Conservation (phyloP, 2,329 filamentous ascomycete species). For the Amphichorda felina region DNA sequence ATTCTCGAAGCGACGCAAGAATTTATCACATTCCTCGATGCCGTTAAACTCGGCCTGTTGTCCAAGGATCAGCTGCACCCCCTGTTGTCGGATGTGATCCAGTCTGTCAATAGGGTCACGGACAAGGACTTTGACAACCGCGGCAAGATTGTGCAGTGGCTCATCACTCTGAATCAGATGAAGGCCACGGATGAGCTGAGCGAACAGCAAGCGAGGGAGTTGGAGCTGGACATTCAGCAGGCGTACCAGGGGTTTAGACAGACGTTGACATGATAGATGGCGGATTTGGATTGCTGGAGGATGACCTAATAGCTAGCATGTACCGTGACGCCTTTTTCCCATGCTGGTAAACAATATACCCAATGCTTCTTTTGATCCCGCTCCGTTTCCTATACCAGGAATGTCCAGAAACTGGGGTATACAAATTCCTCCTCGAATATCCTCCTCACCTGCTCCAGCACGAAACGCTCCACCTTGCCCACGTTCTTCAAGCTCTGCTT, state of each 20-base stretch:
- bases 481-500: constrained; percentile 98
- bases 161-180: constrained; percentile 97
- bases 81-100: constrained; percentile 87
- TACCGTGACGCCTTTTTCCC: too few relatives aligned
- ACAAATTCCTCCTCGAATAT: constrained; percentile 99
- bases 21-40: constrained; percentile 96
- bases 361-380: not conserved
- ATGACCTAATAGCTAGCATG: too few relatives aligned
- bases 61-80: constrained; percentile 97
- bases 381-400: constrained; percentile 53
- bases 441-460: constrained; percentile 87
- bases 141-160: constrained; percentile 96
- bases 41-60: constrained; percentile 79
- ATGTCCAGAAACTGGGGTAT: constrained; percentile 97
- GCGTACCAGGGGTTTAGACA: constrained; percentile 91
- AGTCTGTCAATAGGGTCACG: constrained; percentile 94
- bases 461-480: constrained; percentile 95
- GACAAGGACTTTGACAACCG: constrained; percentile 90
- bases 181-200: constrained; percentile 82
- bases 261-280: constrained; percentile 42
- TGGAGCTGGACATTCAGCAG: constrained; percentile 87
- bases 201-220: constrained; percentile 76
- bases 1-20: constrained; percentile 91
- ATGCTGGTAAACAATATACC: not conserved
- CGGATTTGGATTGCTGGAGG: too few relatives aligned